Percentiles rank a stretch among this genome's conserved stretches.
Conservation (phyloP, 306 rosid genomes). For the Quercus aquifolioides region DNA sequence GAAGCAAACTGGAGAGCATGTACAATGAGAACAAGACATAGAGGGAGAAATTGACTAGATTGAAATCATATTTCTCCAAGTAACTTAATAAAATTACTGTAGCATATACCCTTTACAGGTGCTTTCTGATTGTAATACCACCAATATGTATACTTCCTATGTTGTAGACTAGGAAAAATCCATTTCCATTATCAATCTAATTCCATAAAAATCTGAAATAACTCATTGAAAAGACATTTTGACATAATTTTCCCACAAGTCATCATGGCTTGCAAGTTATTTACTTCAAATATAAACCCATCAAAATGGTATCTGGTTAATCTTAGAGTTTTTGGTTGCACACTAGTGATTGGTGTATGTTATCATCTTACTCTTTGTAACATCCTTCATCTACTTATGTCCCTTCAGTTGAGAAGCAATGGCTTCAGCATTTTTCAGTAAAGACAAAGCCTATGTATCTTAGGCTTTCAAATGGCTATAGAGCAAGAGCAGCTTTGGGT, state of each 20-base stretch:
- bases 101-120: not conserved
- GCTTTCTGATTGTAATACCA: not conserved
- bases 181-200: not conserved
- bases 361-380: not conserved
- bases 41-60: not conserved
- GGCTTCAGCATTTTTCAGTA: slow-evolving; percentile 41
- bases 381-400: slow-evolving; percentile 6
- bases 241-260: not conserved
- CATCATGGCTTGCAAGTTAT: not conserved
- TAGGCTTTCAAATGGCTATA: slow-evolving; percentile 46
- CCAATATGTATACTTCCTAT: not conserved
- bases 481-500: slow-evolving; percentile 55
- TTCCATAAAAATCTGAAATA: not conserved
- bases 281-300: not conserved
- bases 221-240: not conserved
- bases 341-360: slow-evolving; percentile 2
- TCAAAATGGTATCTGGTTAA: not conserved
- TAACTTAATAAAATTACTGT: no score
- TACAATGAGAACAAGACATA: not conserved
- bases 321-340: slow-evolving; percentile 4
- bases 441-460: slow-evolving; percentile 39
- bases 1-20: not conserved
- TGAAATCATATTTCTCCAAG: not conserved
- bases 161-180: not conserved
- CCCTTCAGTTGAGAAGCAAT: slow-evolving; percentile 47